Evolutionary conservation across 2,329 filamentous ascomycete genomes (phyloP).

Genomic region (Aspergillus alliaceus): DNA sequence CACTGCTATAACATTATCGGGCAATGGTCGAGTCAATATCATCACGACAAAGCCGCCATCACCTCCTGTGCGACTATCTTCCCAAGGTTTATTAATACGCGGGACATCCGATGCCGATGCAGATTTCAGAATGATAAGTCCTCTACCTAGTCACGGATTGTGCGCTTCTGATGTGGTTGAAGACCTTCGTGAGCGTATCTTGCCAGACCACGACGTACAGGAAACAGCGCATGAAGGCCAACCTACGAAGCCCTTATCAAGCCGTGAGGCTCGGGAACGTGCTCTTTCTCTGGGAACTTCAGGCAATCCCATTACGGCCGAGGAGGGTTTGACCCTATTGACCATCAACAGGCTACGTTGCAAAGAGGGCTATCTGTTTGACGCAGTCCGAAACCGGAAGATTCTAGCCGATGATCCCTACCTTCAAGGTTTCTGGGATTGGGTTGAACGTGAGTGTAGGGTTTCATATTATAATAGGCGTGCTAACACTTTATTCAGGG

Average conservation of each 20-base stretch:
- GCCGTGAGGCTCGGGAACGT: constrained; percentile 40
- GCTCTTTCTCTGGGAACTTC: constrained; percentile 29
- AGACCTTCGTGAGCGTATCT: constrained; percentile 27
- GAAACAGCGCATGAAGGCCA: neutral
- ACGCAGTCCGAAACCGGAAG: constrained; percentile 55
- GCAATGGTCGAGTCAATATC: constrained; percentile 52
- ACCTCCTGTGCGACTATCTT: constrained; percentile 39
- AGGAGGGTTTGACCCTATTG: constrained; percentile 42
- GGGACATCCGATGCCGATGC: constrained; percentile 27
- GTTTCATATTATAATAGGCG: neutral
- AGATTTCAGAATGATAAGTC: constrained; percentile 33
- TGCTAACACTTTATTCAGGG: constrained; percentile 27
- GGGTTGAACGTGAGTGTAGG: constrained; percentile 50
- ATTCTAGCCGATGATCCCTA: constrained; percentile 57
- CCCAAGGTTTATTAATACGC: constrained; percentile 35
- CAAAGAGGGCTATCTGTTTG: constrained; percentile 54
- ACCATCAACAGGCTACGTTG: constrained; percentile 50
- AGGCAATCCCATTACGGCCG: constrained; percentile 31
- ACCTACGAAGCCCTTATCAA: constrained; percentile 30
- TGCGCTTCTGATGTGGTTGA: constrained; percentile 31
- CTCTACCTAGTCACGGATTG: constrained; percentile 26
- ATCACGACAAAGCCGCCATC: constrained; percentile 47
- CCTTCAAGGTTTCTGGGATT: constrained; percentile 60
- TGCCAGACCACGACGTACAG: constrained; percentile 16
- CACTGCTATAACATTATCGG: constrained; percentile 53